Evolutionary conservation across 176 grass and related monocot genomes (phyloP), one percentile per base, ranked within the genome.

Genomic region (Phoenix roebelenii): DNA sequence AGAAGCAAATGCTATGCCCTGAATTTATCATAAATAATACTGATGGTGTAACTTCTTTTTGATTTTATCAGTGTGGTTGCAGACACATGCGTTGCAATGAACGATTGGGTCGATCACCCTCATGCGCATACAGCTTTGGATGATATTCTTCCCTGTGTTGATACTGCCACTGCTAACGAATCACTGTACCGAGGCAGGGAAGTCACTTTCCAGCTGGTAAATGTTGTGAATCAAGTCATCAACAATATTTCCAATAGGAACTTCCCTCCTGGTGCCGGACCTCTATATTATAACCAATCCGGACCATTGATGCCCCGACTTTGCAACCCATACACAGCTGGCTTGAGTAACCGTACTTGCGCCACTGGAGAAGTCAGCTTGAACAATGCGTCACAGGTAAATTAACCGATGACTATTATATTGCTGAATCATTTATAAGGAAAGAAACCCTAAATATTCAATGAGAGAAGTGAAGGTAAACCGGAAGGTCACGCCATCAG

Each of bases 211-310:
- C 81, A 92, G 73, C 72, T 98, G 66, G 93, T 98, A 22, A 76
- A 66, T 23, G 74, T 92, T 1, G 87, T 98, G 3, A 98, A 98
- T 76, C 72, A 85, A 64, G 93, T 98, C 63, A 80, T 98, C 61
- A 60, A 59, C 70, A 98, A 98, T 67, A 80, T 98, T 70, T 85
- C 87, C 16, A 98, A 98, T 66, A 18, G 55, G 5, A 65, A 98
- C 66, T 81, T 85, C 76, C 84, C 87, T 18, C 76, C 84, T 6
- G 0, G 15, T 80, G 18, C 22, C 58, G 53, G 0, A 44, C 78
- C 78, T 44, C 64, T 98, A n/a, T 92, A 91, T 57, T 92, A 78
- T 67, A 98, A 98, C 62, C 93, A 98, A 63, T 98, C 93, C 5
- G 93, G 93, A 0, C 93, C 84, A 0, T 65, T 68, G 17, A 89